phyloP scores from a whole-genome alignment of 1,284 basidiomycete species.

The Ceratobasidium sp. region DNA sequence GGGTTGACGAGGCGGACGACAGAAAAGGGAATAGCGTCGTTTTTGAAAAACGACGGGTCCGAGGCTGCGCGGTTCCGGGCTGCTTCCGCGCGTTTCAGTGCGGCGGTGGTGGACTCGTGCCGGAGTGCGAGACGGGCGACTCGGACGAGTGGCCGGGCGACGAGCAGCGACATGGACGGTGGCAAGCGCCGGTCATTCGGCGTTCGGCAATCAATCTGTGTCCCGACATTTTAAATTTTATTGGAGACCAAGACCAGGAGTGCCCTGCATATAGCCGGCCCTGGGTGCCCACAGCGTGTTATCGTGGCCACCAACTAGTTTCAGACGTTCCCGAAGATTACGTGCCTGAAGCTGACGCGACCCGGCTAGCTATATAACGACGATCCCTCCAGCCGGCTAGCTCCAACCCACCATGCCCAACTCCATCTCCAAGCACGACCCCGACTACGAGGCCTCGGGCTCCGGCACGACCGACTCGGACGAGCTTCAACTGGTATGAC shows the following conservation, averaged over 20 bases:
- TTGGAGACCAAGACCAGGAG: not conserved
- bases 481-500: constrained; percentile 72
- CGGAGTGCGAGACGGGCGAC: constrained; percentile 4
- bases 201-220: not conserved
- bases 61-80: constrained; percentile 23
- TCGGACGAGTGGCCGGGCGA: not conserved
- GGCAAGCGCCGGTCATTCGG: not conserved
- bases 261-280: not conserved
- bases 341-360: not conserved
- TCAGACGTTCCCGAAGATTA: no score
- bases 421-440: constrained; percentile 23
- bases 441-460: constrained; percentile 2
- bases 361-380: constrained; percentile 18
- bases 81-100: constrained; percentile 36
- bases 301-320: not conserved
- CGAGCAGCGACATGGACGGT: not conserved
- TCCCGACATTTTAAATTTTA: not conserved
- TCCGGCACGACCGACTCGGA: constrained; percentile 62
- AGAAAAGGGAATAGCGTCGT: constrained; percentile 50
- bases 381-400: not conserved
- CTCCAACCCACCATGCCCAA: constrained; percentile 33
- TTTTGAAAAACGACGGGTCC: constrained; percentile 37
- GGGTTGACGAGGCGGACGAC: constrained; percentile 50
- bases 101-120: constrained; percentile 12
- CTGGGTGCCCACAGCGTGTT: not conserved